Conservation (phyloP, 1,139 yeast genomes). For the Scheffersomyces stambukii region DNA sequence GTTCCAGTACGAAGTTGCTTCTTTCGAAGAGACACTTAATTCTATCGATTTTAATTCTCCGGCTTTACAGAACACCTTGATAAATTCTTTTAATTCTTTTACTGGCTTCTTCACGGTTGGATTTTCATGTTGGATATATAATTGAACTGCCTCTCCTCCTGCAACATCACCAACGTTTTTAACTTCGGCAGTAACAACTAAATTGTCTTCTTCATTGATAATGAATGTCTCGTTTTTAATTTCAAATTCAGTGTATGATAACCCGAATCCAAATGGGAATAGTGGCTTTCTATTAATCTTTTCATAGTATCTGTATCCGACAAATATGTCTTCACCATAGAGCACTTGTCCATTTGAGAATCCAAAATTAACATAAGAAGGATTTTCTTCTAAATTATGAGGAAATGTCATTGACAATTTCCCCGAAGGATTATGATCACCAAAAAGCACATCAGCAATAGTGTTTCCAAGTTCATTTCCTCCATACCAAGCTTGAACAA, state of each 20-base stretch:
- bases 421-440: slow-evolving; percentile 60
- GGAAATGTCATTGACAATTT: slow-evolving; percentile 54
- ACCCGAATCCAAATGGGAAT: slow-evolving; percentile 60
- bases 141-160: slow-evolving; percentile 55
- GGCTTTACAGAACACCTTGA: slow-evolving; percentile 48
- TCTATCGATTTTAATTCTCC: slow-evolving; percentile 34
- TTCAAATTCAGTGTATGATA: slow-evolving; percentile 51
- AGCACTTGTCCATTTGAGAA: slow-evolving; percentile 41
- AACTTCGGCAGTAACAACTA: slow-evolving; percentile 41
- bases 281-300: slow-evolving; percentile 53
- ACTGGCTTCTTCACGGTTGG: slow-evolving; percentile 42
- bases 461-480: slow-evolving; percentile 24
- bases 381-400: slow-evolving; percentile 49
- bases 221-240: slow-evolving; percentile 35
- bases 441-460: slow-evolving; percentile 45
- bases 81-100: slow-evolving; percentile 55
- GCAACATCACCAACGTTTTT: slow-evolving; percentile 47
- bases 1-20: slow-evolving; percentile 54
- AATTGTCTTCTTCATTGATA: slow-evolving; percentile 36
- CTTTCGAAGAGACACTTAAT: slow-evolving; percentile 46
- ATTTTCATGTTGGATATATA: slow-evolving; percentile 54
- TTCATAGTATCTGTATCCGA: slow-evolving; percentile 57
- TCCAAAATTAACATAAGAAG: slow-evolving; percentile 44
- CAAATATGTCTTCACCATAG: slow-evolving; percentile 42
- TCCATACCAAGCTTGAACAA: slow-evolving; percentile 42